A percentile compares a stretch with the other conserved stretches of the same genome.
These are phyloP conservation scores for Schizochytrium sp. DNA, from an alignment of 108 stramenopile species.

Conservation along the genomic window DNA sequence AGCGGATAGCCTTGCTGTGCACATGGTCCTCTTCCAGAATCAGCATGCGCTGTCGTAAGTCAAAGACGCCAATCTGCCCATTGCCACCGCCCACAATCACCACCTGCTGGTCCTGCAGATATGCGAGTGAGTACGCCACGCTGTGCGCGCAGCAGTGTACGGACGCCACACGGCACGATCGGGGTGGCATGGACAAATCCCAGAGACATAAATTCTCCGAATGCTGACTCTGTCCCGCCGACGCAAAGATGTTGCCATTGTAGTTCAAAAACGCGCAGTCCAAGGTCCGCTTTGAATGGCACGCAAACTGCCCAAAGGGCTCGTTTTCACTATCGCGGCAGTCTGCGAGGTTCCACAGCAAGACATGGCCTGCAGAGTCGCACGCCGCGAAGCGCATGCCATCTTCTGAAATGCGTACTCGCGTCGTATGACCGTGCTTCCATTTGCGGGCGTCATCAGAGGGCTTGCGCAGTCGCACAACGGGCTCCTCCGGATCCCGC, in stretches of 20 bases:
- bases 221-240: not conserved
- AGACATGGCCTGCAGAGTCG: not conserved
- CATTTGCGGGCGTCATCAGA: not conserved
- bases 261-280: not conserved
- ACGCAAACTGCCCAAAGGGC: not conserved
- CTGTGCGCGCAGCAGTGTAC: not conserved
- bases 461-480: not conserved
- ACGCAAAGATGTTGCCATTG: slow-evolving; percentile 3
- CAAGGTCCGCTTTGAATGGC: not conserved
- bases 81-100: not conserved
- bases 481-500: not conserved
- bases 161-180: not conserved
- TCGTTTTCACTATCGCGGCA: not conserved
- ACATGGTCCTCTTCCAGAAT: not conserved
- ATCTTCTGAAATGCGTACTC: not conserved
- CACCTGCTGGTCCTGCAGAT: not conserved
- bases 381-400: not conserved
- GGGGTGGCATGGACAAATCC: not conserved
- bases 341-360: not conserved
- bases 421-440: not conserved
- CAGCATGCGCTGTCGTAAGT: not conserved
- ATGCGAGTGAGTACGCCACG: not conserved
- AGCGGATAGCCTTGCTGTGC: not conserved
- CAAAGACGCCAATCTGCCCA: not conserved
- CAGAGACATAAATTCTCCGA: not conserved